Evolutionary conservation across 805 yeast genomes (phyloP).

Genomic region (Lachancea sp.): DNA sequence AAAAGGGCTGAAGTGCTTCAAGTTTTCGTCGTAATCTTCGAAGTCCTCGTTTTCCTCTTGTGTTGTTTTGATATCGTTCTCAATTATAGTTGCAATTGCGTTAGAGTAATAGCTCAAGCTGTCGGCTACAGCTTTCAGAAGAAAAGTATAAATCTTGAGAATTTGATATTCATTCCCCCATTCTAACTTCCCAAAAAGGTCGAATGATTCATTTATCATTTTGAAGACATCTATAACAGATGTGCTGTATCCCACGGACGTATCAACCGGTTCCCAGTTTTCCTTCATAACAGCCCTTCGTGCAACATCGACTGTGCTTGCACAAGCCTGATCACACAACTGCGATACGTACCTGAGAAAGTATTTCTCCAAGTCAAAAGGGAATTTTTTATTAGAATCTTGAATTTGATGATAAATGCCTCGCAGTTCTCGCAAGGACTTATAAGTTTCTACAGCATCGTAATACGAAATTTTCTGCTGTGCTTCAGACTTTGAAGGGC

Average conservation of each 20-base stretch:
- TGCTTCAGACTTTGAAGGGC: constrained; percentile 30
- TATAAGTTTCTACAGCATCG: constrained; percentile 55
- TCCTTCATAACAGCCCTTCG: constrained; percentile 54
- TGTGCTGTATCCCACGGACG: constrained; percentile 41
- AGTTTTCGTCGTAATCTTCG: constrained; percentile 23
- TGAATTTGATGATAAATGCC: constrained; percentile 45
- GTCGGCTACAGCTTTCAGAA: constrained; percentile 59
- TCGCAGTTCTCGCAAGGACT: constrained; percentile 46
- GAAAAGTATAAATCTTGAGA: constrained; percentile 52
- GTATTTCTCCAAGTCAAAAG: constrained; percentile 49
- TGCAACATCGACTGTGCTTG: constrained; percentile 43
- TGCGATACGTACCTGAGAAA: constrained; percentile 43
- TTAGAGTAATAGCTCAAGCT: constrained; percentile 49
- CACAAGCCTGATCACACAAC: constrained; percentile 41
- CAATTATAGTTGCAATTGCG: constrained; percentile 25
- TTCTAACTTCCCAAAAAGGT: constrained; percentile 49
- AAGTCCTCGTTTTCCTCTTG: constrained; percentile 13
- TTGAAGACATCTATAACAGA: constrained; percentile 66
- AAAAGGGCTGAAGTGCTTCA: constrained; percentile 6
- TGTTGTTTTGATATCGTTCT: constrained; percentile 11
- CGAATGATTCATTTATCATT: constrained; percentile 51
- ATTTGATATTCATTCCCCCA: constrained; percentile 65
- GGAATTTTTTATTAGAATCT: constrained; percentile 35
- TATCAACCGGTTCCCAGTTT: constrained; percentile 46
- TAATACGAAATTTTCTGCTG: constrained; percentile 38